These are phyloP conservation scores for Verticillium longisporum DNA, from an alignment of 2,329 filamentous ascomycete genomes.

Conservation along the genomic window DNA sequence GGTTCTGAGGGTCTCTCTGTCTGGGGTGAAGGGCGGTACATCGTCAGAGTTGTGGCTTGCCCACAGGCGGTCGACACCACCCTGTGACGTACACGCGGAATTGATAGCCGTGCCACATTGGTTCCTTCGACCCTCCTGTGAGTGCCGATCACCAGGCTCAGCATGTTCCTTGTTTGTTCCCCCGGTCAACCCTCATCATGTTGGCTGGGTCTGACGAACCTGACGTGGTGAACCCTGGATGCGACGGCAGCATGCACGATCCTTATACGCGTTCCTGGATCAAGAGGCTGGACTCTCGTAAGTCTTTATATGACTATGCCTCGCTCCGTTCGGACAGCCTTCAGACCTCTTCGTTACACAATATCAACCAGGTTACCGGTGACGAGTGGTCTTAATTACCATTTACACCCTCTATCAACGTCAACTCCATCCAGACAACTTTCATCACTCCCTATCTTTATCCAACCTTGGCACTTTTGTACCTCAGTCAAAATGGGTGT, in stretches of 20 bases:
- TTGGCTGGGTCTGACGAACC: neutral
- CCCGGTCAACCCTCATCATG: neutral
- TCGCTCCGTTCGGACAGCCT: neutral
- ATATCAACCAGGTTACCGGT: neutral
- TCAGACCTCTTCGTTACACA: neutral
- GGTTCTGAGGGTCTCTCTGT: neutral
- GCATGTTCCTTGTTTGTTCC: neutral
- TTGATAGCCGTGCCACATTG: neutral
- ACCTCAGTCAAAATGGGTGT: slow-evolving; percentile 33
- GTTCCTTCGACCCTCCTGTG: neutral
- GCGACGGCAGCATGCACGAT: neutral
- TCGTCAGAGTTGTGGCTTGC: neutral
- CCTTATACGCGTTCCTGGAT: neutral
- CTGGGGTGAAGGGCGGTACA: neutral
- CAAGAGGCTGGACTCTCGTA: neutral
- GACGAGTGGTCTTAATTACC: neutral
- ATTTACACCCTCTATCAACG: neutral
- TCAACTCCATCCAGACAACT: neutral
- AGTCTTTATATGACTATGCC: neutral
- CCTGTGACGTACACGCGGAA: neutral
- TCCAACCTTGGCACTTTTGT: neutral
- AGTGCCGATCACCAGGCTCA: neutral
- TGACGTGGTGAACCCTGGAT: neutral
- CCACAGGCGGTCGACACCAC: neutral
- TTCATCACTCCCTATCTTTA: neutral